A percentile compares a stretch with the other conserved stretches of the same genome.
Evolutionary conservation across 305 asterid species (phyloP).

Genomic region (Rubia peregrina): DNA sequence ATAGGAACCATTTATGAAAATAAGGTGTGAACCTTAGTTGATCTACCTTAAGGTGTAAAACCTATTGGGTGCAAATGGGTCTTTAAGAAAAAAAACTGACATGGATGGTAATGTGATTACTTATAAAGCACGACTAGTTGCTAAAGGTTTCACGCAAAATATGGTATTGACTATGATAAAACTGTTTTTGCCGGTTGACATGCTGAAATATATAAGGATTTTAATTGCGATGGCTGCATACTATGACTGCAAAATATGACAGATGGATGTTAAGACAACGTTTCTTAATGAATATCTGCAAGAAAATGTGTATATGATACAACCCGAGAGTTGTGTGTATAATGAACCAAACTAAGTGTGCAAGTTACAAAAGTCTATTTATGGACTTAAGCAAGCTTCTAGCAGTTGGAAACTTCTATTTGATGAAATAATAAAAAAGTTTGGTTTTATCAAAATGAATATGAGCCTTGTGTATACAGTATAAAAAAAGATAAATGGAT

Average conservation of each 20-base stretch:
- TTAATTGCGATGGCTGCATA: not conserved
- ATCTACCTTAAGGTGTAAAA: not conserved
- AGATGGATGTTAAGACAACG: not conserved
- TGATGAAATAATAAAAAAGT: not conserved
- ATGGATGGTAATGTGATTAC: not conserved
- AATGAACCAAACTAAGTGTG: not conserved
- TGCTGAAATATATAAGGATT: not conserved
- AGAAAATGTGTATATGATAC: not conserved
- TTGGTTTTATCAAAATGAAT: not conserved
- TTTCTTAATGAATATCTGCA: not conserved
- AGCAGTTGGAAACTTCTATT: not conserved
- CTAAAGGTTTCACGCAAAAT: not conserved
- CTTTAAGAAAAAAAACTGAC: not conserved
- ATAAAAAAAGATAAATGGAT: not conserved
- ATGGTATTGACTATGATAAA: not conserved
- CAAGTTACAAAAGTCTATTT: not conserved
- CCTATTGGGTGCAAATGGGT: not conserved
- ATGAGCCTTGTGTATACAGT: not conserved
- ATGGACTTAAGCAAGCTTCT: not conserved
- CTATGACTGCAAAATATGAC: not conserved
- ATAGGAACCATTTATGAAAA: not conserved
- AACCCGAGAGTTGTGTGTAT: not conserved
- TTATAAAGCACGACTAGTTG: not conserved
- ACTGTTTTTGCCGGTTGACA: not conserved
- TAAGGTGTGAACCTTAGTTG: not conserved